A percentile compares a stretch with the other conserved stretches of the same genome.
These are phyloP conservation scores for Parascedosporium putredinis DNA, from an alignment of 2,329 filamentous ascomycete genomes.

Conservation along the genomic window DNA sequence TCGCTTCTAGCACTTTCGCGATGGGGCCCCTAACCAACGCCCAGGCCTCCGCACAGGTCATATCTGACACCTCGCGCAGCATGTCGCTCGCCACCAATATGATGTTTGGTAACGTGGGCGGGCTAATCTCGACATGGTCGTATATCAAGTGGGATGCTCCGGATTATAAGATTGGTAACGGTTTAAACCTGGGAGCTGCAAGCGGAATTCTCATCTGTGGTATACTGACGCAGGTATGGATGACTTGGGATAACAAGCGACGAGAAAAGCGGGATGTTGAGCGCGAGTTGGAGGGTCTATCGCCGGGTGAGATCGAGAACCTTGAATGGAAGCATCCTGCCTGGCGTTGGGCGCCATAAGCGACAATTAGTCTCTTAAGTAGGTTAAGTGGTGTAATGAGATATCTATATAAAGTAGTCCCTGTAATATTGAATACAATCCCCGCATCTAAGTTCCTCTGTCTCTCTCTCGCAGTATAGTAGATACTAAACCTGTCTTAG, in stretches of 20 bases:
- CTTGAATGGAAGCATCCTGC: slow-evolving; percentile 59
- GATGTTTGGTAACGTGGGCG: slow-evolving; percentile 54
- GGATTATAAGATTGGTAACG: slow-evolving; percentile 60
- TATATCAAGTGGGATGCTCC: slow-evolving; percentile 54
- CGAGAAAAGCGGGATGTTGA: slow-evolving; percentile 47
- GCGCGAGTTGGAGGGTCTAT: slow-evolving; percentile 44
- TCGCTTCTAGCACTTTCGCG: slow-evolving; percentile 48
- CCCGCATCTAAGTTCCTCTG: too few species aligned
- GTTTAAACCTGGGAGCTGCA: slow-evolving; percentile 53
- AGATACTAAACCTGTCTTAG: too few species aligned
- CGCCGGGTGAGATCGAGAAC: slow-evolving; percentile 41
- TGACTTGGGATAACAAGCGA: slow-evolving; percentile 50
- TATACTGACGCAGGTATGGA: slow-evolving; percentile 44
- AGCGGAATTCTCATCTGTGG: slow-evolving; percentile 42
- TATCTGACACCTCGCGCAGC: slow-evolving; percentile 54
- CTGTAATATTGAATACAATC: too few species aligned
- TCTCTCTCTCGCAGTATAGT: too few species aligned
- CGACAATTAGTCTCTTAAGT: too few species aligned
- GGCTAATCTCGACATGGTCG: slow-evolving; percentile 51
- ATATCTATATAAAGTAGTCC: too few species aligned
- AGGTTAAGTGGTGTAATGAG: too few species aligned
- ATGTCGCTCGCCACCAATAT: slow-evolving; percentile 37
- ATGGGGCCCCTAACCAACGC: slow-evolving; percentile 54
- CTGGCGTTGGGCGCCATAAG: slow-evolving; percentile 45
- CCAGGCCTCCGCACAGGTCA: slow-evolving; percentile 52